Evolutionary conservation across 495 filamentous ascomycete species (phyloP).

Genomic region (Podospora australis): DNA sequence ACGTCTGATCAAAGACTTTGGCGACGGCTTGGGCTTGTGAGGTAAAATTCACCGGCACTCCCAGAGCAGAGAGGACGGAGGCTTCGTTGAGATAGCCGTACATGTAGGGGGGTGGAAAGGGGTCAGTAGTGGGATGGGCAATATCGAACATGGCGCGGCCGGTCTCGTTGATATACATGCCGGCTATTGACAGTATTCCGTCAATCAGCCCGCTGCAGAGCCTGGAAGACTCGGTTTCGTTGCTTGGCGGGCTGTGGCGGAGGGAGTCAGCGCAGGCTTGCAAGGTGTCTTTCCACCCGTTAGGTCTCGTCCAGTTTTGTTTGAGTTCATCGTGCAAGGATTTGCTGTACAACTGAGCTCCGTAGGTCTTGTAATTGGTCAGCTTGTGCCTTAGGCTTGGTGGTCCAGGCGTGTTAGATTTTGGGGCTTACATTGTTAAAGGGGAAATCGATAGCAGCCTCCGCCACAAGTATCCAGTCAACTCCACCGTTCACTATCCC

Average conservation of each 20-base stretch:
- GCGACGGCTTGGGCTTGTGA: slow-evolving; percentile 29
- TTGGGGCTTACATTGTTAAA: neutral
- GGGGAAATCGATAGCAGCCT: neutral
- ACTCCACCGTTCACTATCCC: slow-evolving; percentile 68
- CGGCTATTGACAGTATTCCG: slow-evolving; percentile 26
- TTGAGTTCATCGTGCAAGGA: slow-evolving; percentile 28
- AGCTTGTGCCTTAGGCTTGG: too few species aligned
- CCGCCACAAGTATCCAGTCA: slow-evolving; percentile 42
- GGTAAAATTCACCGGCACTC: slow-evolving; percentile 53
- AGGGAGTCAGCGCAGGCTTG: slow-evolving; percentile 28
- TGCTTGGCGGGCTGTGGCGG: slow-evolving; percentile 36
- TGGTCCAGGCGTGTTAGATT: slow-evolving; percentile 52
- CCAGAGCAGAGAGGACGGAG: slow-evolving; percentile 47
- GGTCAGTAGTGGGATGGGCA: neutral
- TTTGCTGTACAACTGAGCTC: slow-evolving; percentile 50
- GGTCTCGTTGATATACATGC: neutral
- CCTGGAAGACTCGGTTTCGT: neutral
- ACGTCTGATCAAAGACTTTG: slow-evolving; percentile 29
- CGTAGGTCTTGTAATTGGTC: slow-evolving; percentile 65
- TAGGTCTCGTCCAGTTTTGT: slow-evolving; percentile 38
- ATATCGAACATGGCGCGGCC: neutral
- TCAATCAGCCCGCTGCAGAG: slow-evolving; percentile 35
- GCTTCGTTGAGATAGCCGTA: neutral
- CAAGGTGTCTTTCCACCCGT: slow-evolving; percentile 42
- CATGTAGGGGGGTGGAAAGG: neutral